Evolutionary conservation across 177 flowering plant genomes (phyloP), one percentile per base, ranked within the genome.

Genomic region (Tripterygium wilfordii): DNA sequence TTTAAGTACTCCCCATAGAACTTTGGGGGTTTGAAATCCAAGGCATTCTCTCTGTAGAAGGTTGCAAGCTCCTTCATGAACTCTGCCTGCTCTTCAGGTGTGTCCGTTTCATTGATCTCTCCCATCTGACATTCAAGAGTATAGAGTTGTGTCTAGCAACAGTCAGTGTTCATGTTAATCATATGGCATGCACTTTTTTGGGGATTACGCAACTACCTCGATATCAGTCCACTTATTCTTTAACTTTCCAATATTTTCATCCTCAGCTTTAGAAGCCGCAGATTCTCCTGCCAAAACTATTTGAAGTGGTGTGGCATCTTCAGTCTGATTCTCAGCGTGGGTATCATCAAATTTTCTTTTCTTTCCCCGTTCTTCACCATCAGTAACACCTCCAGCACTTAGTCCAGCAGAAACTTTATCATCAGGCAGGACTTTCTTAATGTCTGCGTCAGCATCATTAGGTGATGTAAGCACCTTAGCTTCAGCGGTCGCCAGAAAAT

Each of bases 11-110:
- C 88, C 41, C 83, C 84, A 56, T 90, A 90, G 45, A 90, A 90
- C 59, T 80, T 87, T 8, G 94, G 97, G 23, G 83, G 79, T 66
- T 85, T 90, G 63, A 84, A 90, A 10, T 90, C 96, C 75, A 84
- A 21, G 61, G 62, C 45, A 56, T 63, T 82, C 60, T 84, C 85
- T 55, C 45, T 72, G 50, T 71, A 76, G 63, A 90, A 84, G 44
- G 36, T 65, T 45, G 79, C 89, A 33, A 90, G 63, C 50, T 79
- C 87, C 58, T 57, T 71, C 72, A 76, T 70, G 63, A 90, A 90
- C 12, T 72, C 72, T 19, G 75, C 62, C 61, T 80, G 91, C 30
- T 88, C 85, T 46, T 88, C 90, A 29, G 42, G 63, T 0, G 67
- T 45, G 19, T 62, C 74, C 2, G 58, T 26, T 10, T 64, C 72